Evolutionary conservation across 371 early-diverging fungal genomes (phyloP), one percentile per base, ranked within the genome.

Genomic region (Amoeboaphelidium occidentale): DNA sequence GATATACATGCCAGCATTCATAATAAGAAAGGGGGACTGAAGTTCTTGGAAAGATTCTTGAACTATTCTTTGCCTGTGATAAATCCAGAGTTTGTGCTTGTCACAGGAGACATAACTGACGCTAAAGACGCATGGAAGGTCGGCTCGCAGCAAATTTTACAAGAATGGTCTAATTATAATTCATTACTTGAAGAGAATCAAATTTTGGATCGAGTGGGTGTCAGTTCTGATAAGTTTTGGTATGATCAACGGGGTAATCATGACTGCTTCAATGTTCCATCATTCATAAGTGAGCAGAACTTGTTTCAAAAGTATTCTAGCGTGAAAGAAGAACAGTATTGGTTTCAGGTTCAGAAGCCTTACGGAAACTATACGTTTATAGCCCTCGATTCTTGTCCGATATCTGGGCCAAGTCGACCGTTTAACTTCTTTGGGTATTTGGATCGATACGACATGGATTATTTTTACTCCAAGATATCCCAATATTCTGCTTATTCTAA

Each of bases 381-480:
- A 43, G 82, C 82, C 1, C 66, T 80, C 13, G 87, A 90, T 61
- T 82, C 73, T 3, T 88, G 77, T 48, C 85, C 86, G 0, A 67
- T 68, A 43, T 62, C 64, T n/a, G 87, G 88, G 3, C 73, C 81
- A 23, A 67, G 76, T 3, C 62, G 86, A 26, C 90, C 88, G 1
- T 70, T 85, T 60, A 90, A 90, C 53, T 87, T 90, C 53, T 90
- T 89, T 58, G 87, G 88, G 1, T 72, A 75, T 54, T 57, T 86
- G 43, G 81, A 81, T 26, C 68, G 68, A 2, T 56, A 59, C 23
- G 78, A 76, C 25, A 78, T 90, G 81, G 72, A 82, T 61, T 57
- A 63, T 25, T 57, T 90, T 1, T 69, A 69, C 14, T n/a, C 52
- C 48, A 56, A 63, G 25, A 25, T 79, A n/a, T n/a, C n/a, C n/a